Base-by-base conservation (phyloP, 345 rosid genomes). In the Gossypium bickii region DNA sequence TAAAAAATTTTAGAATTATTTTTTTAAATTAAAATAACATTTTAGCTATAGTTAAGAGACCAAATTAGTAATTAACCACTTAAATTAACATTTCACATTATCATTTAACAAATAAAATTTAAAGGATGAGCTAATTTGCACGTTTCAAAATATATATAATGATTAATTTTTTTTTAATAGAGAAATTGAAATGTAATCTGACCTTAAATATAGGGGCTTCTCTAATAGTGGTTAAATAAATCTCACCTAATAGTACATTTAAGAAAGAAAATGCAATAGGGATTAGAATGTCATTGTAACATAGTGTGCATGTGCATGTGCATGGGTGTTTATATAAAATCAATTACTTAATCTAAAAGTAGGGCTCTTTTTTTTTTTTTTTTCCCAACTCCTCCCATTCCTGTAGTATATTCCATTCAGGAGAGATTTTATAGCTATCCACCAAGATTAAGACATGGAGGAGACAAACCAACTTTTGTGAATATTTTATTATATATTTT, bases 141-240 rank as follows among this genome's bases (percentile, higher is more conserved):
- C 41, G 1, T 34, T 34, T 5, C 0, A n/a, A n/a, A n/a, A n/a
- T n/a, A n/a, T n/a, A n/a, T 34, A 53, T n/a, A 53, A 53, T 53
- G 11, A 53, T 53, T 53, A 5, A 34, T 5, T 5, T 34, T 29
- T 34, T 34, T 34, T 34, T 34, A 4, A 5, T 34, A 34, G 7
- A 34, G 0, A 5, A 0, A 5, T 1, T 1, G 0, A 34, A 34
- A 34, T 34, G 0, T 1, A 34, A 34, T 34, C 41, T 0, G 2
- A 34, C 7, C 7, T 34, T 1, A 34, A 5, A 7, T 34, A 34
- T 5, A 34, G 41, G 7, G 1, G 0, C 0, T 34, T 34, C 7
- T 34, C 0, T 34, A 0, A 34, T 34, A 34, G 41, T 1, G 41
- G 41, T 34, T 34, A 34, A 34, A 1, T 34, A 34, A 5, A 34